phyloP scores from a whole-genome alignment of 225 moss, liverwort and hornwort species.

The Polytrichum formosum region DNA sequence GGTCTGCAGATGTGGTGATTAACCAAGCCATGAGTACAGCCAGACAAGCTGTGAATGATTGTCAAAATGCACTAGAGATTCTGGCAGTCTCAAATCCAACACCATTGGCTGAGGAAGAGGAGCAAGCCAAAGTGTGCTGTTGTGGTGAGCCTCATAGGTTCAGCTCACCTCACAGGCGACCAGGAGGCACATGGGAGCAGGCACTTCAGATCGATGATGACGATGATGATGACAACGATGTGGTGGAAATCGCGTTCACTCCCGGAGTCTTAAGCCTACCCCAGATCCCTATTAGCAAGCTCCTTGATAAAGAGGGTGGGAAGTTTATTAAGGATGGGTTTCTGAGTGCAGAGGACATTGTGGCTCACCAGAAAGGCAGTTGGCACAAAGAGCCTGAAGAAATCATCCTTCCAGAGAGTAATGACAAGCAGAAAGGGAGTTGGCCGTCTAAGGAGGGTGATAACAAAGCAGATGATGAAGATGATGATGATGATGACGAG shows the following conservation, averaged over 20 bases:
- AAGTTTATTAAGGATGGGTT: slow-evolving; percentile 21
- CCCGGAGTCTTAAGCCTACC: not conserved
- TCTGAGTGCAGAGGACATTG: slow-evolving; percentile 36
- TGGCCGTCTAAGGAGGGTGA: no score
- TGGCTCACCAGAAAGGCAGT: slow-evolving; percentile 26
- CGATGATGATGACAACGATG: slow-evolving; percentile 29
- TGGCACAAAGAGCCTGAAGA: slow-evolving; percentile 6
- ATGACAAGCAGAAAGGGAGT: slow-evolving; percentile 12
- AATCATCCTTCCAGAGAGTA: not conserved
- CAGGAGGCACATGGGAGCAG: slow-evolving; percentile 26
- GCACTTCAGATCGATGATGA: slow-evolving; percentile 32
- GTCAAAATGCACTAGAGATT: slow-evolving; percentile 19
- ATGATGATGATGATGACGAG: slow-evolving; percentile 16
- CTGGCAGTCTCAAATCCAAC: slow-evolving; percentile 3
- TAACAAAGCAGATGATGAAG: not conserved
- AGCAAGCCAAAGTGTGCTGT: not conserved
- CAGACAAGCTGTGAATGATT: slow-evolving; percentile 12
- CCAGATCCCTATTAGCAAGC: not conserved
- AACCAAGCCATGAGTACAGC: slow-evolving; percentile 13
- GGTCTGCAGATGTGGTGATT: slow-evolving; percentile 28
- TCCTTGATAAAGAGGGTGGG: slow-evolving; percentile 6
- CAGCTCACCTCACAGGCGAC: slow-evolving; percentile 11
- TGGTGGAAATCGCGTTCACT: slow-evolving; percentile 26
- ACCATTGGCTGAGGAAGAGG: not conserved
- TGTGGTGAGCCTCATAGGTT: no score